Percentiles rank a stretch among this genome's conserved stretches.
These are phyloP conservation scores for Globisporangium cystogenes DNA, from an alignment of 352 stramenopile genomes.

Conservation along the genomic window DNA sequence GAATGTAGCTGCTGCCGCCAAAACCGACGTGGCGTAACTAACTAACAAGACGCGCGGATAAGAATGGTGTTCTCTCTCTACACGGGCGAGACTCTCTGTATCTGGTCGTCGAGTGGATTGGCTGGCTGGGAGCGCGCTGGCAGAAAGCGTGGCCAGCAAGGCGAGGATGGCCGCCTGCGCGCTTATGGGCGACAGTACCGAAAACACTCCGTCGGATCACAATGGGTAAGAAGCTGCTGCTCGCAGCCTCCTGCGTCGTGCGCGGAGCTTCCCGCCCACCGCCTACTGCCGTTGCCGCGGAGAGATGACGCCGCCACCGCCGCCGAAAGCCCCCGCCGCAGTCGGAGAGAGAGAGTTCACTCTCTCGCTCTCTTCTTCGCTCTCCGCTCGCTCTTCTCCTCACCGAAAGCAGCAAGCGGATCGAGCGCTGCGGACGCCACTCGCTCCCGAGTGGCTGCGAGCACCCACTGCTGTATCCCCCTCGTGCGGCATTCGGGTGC, in stretches of 20 bases:
- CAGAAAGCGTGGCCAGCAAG: slow-evolving; percentile 3
- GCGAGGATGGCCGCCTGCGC: neutral
- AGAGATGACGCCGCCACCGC: slow-evolving; percentile 28
- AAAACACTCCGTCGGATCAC: slow-evolving; percentile 81
- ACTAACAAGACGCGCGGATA: no score
- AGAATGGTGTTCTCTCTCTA: no score
- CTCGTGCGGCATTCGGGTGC: slow-evolving; percentile 87
- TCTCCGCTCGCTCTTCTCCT: neutral
- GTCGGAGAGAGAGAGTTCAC: neutral
- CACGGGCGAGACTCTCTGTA: no score
- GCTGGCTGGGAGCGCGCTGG: neutral
- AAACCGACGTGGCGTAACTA: no score
- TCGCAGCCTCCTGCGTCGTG: no score
- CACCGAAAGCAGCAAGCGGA: neutral
- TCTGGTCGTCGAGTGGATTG: no score
- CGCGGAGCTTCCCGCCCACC: slow-evolving; percentile 20
- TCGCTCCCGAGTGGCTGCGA: slow-evolving; percentile 23
- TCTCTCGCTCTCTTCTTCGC: neutral
- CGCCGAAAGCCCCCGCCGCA: slow-evolving; percentile 2
- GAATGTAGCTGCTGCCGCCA: neutral
- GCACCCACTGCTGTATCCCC: slow-evolving; percentile 87
- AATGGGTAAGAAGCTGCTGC: slow-evolving; percentile 66
- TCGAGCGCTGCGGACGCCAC: slow-evolving; percentile 16
- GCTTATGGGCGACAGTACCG: slow-evolving; percentile 35
- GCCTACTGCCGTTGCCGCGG: slow-evolving; percentile 24